phyloP scores from a whole-genome alignment of 1,284 basidiomycete genomes.

The Macrocystidia cucumis region DNA sequence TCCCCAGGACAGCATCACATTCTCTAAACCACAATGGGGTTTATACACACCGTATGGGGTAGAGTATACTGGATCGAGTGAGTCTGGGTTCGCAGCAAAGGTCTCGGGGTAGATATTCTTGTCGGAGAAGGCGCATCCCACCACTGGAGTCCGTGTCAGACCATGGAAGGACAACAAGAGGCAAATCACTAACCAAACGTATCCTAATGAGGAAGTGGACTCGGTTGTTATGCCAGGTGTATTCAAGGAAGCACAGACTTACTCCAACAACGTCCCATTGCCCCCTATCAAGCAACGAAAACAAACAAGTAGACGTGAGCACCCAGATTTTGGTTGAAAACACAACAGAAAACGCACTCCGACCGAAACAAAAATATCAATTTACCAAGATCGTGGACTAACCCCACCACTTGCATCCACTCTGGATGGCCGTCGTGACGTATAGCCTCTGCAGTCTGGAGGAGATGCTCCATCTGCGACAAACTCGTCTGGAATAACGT shows the following conservation, averaged over 20 bases:
- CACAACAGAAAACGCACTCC: constrained; percentile 22
- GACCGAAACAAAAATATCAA: constrained; percentile 77
- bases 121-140: constrained; percentile 81
- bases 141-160: constrained; percentile 32
- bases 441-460: constrained; percentile 91
- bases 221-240: too few species aligned
- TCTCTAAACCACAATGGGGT: constrained; percentile 80
- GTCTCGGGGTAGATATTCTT: constrained; percentile 86
- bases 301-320: too few species aligned
- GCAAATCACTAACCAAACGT: constrained; percentile 45
- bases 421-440: constrained; percentile 83
- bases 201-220: too few species aligned
- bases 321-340: too few species aligned
- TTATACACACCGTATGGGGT: constrained; percentile 83
- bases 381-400: constrained; percentile 87
- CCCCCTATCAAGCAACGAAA: constrained; percentile 26
- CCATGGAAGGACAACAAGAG: constrained; percentile 3
- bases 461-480: constrained; percentile 85
- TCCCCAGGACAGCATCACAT: constrained; percentile 88
- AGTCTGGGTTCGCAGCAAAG: constrained; percentile 76
- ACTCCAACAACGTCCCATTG: constrained; percentile 92
- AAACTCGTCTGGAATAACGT: constrained; percentile 47
- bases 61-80: constrained; percentile 60
- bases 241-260: constrained; percentile 18
- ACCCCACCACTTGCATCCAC: constrained; percentile 88